Conservation (phyloP, 1,284 basidiomycete species). For the Volvariella volvacea region DNA sequence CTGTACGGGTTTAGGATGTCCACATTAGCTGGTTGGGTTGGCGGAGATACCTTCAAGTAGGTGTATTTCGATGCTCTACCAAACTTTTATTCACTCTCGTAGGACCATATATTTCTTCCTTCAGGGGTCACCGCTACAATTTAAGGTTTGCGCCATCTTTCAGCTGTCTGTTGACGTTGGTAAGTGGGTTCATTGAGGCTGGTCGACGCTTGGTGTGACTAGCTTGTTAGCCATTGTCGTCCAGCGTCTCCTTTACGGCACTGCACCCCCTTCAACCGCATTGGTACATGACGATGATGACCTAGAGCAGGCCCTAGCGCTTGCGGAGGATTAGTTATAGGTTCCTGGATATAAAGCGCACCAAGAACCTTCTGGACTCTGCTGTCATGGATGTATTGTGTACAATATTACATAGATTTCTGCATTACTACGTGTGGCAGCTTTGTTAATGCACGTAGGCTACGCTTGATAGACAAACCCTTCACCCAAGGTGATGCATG, state of each 20-base stretch:
- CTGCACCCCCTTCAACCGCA: slow-evolving; percentile 42
- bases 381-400: too few relatives aligned
- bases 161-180: slow-evolving; percentile 73
- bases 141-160: slow-evolving; percentile 75
- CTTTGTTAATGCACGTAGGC: too few relatives aligned
- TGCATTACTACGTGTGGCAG: too few relatives aligned
- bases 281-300: slow-evolving; percentile 50
- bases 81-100: slow-evolving; percentile 11
- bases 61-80: slow-evolving; percentile 14
- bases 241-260: slow-evolving; percentile 69
- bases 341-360: neutral
- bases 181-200: slow-evolving; percentile 43
- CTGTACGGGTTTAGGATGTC: slow-evolving; percentile 80
- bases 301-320: slow-evolving; percentile 61
- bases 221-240: slow-evolving; percentile 61
- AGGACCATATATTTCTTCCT: slow-evolving; percentile 79
- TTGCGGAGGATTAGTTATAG: slow-evolving; percentile 46
- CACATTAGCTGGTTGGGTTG: slow-evolving; percentile 77
- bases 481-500: too few relatives aligned
- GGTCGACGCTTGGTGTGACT: slow-evolving; percentile 6
- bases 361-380: too few relatives aligned
- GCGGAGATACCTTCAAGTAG: slow-evolving; percentile 79
- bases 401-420: too few relatives aligned
- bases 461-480: too few relatives aligned
- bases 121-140: slow-evolving; percentile 64